Percentiles rank a stretch among this genome's conserved stretches.
phyloP scores from a whole-genome alignment of 768 basidiomycete species.

The Coprinopsis cinerea region DNA sequence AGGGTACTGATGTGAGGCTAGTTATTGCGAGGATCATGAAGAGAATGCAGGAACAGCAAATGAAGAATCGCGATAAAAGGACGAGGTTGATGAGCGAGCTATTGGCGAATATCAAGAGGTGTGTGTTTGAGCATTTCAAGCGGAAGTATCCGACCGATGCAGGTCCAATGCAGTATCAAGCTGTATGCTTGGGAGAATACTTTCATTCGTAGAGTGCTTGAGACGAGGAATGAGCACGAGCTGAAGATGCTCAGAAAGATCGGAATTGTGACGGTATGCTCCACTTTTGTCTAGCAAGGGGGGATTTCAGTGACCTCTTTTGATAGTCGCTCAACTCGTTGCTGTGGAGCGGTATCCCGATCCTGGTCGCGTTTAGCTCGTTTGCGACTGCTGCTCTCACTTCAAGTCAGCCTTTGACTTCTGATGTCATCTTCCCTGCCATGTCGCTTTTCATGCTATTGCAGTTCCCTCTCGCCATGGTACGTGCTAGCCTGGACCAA shows the following conservation, averaged over 20 bases:
- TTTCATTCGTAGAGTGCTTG: slow-evolving; percentile 73
- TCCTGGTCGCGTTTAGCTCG: slow-evolving; percentile 78
- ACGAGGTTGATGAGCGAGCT: slow-evolving; percentile 90
- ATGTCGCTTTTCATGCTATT: slow-evolving; percentile 87
- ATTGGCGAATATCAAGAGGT: slow-evolving; percentile 88
- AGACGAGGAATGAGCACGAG: slow-evolving; percentile 78
- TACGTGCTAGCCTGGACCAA: slow-evolving; percentile 20
- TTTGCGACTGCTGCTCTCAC: slow-evolving; percentile 67
- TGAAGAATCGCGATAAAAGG: slow-evolving; percentile 87
- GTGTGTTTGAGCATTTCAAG: neutral
- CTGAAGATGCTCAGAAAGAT: slow-evolving; percentile 79
- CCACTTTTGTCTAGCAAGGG: slow-evolving; percentile 9
- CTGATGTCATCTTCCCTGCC: slow-evolving; percentile 93
- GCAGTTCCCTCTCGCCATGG: slow-evolving; percentile 83
- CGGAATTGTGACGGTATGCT: slow-evolving; percentile 60
- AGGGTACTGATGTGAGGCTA: slow-evolving; percentile 12
- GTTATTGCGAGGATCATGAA: slow-evolving; percentile 67
- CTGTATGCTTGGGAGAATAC: slow-evolving; percentile 94
- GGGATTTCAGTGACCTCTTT: neutral
- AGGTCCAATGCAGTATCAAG: slow-evolving; percentile 57
- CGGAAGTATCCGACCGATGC: neutral
- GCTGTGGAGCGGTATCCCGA: slow-evolving; percentile 64
- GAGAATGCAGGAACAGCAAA: slow-evolving; percentile 78
- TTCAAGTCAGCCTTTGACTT: slow-evolving; percentile 66
- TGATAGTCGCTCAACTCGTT: slow-evolving; percentile 50